These are phyloP conservation scores for Lachnellula hyalina DNA, from an alignment of 2,329 filamentous ascomycete genomes.

Conservation along the genomic window DNA sequence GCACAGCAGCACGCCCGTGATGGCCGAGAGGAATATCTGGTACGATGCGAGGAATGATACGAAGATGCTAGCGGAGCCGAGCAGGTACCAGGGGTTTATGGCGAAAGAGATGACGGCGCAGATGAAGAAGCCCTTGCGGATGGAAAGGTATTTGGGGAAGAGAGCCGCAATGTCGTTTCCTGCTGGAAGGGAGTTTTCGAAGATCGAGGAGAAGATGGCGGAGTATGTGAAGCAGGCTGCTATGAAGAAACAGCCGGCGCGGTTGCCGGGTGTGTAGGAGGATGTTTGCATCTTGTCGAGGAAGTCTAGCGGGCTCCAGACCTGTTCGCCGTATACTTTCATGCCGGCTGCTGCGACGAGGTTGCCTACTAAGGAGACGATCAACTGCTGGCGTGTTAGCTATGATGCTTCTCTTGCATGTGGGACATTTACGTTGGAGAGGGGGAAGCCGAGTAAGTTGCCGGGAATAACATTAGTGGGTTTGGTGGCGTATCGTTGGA, in stretches of 20 bases:
- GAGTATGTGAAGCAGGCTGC: conserved; percentile 38
- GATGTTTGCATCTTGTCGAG: conserved; percentile 34
- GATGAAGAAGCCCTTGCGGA: conserved; percentile 37
- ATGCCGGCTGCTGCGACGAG: conserved; percentile 33
- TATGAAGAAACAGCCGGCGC: conserved; percentile 38
- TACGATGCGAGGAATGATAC: conserved; percentile 38
- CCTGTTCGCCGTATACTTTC: conserved; percentile 31
- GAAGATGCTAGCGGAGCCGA: conserved; percentile 34
- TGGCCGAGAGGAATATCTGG: conserved; percentile 38
- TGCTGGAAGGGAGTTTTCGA: conserved; percentile 38
- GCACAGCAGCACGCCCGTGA: conserved; percentile 38
- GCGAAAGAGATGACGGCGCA: conserved; percentile 32
- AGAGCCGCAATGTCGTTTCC: conserved; percentile 36
- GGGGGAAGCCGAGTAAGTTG: conserved; percentile 37
- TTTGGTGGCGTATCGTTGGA: conserved; percentile 38
- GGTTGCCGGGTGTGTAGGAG: conserved; percentile 32
- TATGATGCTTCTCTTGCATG: neutral
- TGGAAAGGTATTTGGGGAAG: conserved; percentile 36
- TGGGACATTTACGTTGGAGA: conserved; percentile 29
- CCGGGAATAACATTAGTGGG: conserved; percentile 38
- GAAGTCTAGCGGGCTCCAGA: conserved; percentile 34
- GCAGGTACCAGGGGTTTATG: conserved; percentile 37
- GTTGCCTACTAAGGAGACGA: conserved; percentile 37
- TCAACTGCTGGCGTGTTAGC: conserved; percentile 15
- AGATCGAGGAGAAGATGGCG: conserved; percentile 39